A percentile compares a stretch with the other conserved stretches of the same genome.
Conservation (phyloP, 2,329 filamentous ascomycete species). For the Claviceps sp. region DNA sequence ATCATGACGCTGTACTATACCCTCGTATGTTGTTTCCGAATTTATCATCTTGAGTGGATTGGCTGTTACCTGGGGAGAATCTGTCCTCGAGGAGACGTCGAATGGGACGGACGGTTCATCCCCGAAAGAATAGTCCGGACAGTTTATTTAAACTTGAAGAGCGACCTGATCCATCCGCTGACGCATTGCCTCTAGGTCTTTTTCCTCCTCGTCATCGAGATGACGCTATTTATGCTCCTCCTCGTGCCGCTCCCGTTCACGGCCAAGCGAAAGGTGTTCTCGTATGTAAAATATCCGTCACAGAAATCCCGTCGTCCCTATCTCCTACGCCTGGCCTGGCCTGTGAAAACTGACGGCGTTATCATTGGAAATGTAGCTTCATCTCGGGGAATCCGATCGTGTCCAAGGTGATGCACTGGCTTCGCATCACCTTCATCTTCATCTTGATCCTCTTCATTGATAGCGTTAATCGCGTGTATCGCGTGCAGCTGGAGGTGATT, state of each 20-base stretch:
- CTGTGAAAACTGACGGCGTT: neutral
- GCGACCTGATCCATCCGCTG: too few relatives aligned
- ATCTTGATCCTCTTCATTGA: slow-evolving; percentile 97
- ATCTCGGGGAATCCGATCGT: slow-evolving; percentile 77
- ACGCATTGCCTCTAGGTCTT: slow-evolving; percentile 49
- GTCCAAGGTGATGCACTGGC: slow-evolving; percentile 89
- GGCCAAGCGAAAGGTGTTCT: slow-evolving; percentile 73
- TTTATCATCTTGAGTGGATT: too few relatives aligned
- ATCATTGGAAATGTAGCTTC: slow-evolving; percentile 44
- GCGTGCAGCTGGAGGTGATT: slow-evolving; percentile 80
- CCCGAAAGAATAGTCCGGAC: too few relatives aligned
- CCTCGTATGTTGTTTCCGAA: slow-evolving; percentile 24
- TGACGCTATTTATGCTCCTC: slow-evolving; percentile 66
- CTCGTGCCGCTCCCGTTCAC: slow-evolving; percentile 82
- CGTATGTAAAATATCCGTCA: slow-evolving; percentile 27
- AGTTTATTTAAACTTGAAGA: too few relatives aligned
- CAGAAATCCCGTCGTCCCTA: neutral
- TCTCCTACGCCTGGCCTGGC: neutral
- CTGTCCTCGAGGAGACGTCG: too few relatives aligned
- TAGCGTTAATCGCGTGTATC: slow-evolving; percentile 90
- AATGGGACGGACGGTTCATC: too few relatives aligned
- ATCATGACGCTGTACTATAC: slow-evolving; percentile 47
- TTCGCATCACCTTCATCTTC: slow-evolving; percentile 99
- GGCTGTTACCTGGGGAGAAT: too few relatives aligned
- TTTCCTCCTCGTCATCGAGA: slow-evolving; percentile 68